Base-by-base conservation (phyloP, 2,329 filamentous ascomycete genomes). In the Metarhizium rileyi region DNA sequence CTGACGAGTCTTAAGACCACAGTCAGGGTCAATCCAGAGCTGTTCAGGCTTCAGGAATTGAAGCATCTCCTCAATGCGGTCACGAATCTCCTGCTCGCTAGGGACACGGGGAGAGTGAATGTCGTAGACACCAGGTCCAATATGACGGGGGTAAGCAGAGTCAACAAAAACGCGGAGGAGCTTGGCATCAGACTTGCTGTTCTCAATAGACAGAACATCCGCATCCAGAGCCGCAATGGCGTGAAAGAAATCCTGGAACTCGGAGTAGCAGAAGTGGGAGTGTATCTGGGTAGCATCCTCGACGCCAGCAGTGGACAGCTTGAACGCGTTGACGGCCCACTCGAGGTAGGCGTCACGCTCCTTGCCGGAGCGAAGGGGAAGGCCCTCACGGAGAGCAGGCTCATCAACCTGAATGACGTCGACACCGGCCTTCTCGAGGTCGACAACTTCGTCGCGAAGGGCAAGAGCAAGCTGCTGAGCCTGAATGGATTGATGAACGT, bases 221-320 rank as follows among this genome's bases (percentile, higher is more conserved):
- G 93, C 91, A 69, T 98, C 93, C 57, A 98, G 86, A 54, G 93
- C 91, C 58, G 93, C 89, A 63, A 98, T 98, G 75, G 93, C 93
- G 76, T 97, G 89, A 90, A 98, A 98, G 83, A 98, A 98, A 80
- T 98, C 93, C 78, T 98, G 93, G 88, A 98, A 98, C 81, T 98
- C 93, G 48, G 93, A 97, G 85, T 98, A 98, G 75, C 93, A 98
- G 87, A 98, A 98, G 81, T 98, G 93, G 57, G 90, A 96, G 86
- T 98, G 93, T 72, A 98, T 96, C 81, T 98, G 93, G 60, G 93
- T 98, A 52, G 86, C 87, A 73, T 98, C 89, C 75, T 90, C 76
- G 54, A 98, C 91, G 70, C 90, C 93, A 53, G 90, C 84, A 63
- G 90, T 94, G 59, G 91, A 84, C 60, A 98, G 88, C 70, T 88